Evolutionary conservation across 257 asterid species (phyloP).

Genomic region (Cordia subcordata): DNA sequence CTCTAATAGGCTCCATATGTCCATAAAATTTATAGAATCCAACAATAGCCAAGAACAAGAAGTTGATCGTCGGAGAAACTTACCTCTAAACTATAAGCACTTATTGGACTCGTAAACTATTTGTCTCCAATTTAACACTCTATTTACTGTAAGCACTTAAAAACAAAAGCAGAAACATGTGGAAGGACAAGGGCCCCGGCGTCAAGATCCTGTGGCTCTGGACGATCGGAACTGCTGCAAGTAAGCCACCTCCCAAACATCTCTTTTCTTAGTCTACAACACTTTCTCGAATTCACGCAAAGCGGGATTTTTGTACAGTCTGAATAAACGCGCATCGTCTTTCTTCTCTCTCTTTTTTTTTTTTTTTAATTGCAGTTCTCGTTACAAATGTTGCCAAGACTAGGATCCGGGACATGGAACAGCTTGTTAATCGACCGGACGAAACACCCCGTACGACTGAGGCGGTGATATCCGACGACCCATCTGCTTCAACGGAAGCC

Average conservation of each 20-base stretch:
- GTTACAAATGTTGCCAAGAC: conserved; percentile 57
- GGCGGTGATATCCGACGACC: conserved; percentile 13
- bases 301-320: background rate
- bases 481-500: conserved; percentile 17
- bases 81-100: too few species aligned
- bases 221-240: conserved; percentile 86
- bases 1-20: too few species aligned
- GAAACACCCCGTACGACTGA: conserved; percentile 12
- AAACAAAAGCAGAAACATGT: conserved; percentile 25
- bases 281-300: background rate
- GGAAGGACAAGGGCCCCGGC: conserved; percentile 82
- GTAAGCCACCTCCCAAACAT: conserved; percentile 23
- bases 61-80: too few species aligned
- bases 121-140: too few species aligned
- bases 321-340: background rate
- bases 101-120: too few species aligned
- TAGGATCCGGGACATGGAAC: conserved; percentile 59
- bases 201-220: conserved; percentile 84
- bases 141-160: too few species aligned
- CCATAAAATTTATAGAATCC: too few species aligned
- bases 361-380: conserved; percentile 31
- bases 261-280: background rate
- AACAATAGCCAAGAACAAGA: too few species aligned
- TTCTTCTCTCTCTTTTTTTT: background rate
- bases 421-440: conserved; percentile 32